Conservation (phyloP, 495 filamentous ascomycete species). For the Choiromyces venosus region DNA sequence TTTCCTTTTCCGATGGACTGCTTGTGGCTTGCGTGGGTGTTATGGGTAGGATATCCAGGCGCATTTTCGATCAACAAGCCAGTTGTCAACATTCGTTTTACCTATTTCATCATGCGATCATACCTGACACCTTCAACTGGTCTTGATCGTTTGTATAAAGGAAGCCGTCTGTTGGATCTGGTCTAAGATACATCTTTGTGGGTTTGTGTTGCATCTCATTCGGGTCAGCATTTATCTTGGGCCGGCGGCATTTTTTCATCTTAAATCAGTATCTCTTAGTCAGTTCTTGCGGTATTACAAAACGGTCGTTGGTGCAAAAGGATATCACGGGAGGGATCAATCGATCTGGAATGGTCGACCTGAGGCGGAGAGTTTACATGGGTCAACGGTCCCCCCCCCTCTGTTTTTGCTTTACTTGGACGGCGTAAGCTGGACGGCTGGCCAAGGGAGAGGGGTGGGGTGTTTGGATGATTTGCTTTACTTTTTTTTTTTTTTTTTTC, state of each 20-base stretch:
- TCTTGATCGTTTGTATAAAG: conserved; percentile 20
- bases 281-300: conserved; percentile 15
- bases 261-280: conserved; percentile 25
- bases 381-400: conserved; percentile 21
- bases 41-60: conserved; percentile 15
- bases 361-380: conserved; percentile 4
- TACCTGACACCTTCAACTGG: conserved; percentile 19
- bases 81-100: conserved; percentile 19
- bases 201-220: conserved; percentile 21
- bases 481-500: conserved; percentile 14
- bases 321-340: conserved; percentile 22
- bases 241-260: conserved; percentile 30
- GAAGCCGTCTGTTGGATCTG: conserved; percentile 8
- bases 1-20: conserved; percentile 13
- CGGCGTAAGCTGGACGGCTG: conserved; percentile 37
- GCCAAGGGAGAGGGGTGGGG: conserved; percentile 22
- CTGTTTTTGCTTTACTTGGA: conserved; percentile 39
- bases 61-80: conserved; percentile 23
- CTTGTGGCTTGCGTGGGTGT: conserved; percentile 16
- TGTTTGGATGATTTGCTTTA: conserved; percentile 27
- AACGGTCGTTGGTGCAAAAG: conserved; percentile 18
- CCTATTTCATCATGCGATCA: conserved; percentile 15
- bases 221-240: conserved; percentile 10
- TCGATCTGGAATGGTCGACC: conserved; percentile 5
- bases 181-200: conserved; percentile 13